phyloP scores from a whole-genome alignment of 108 stramenopile species.

The Cyclotella choctawhatcheeana region DNA sequence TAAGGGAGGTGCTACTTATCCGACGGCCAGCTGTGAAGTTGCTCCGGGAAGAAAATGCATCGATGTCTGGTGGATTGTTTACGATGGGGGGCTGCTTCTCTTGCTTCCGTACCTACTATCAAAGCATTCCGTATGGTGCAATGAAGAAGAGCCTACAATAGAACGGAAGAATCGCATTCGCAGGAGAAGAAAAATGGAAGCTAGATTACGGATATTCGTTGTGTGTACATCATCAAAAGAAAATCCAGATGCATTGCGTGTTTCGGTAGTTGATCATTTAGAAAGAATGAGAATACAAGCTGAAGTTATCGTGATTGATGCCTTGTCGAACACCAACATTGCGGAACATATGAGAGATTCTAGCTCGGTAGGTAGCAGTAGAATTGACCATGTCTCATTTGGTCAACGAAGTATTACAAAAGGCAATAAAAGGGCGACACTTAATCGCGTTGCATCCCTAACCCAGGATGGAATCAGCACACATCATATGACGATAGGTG shows the following conservation, averaged over 20 bases:
- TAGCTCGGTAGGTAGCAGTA: slow-evolving; percentile 28
- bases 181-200: slow-evolving; percentile 19
- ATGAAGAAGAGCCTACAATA: slow-evolving; percentile 1
- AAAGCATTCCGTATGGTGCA: slow-evolving; percentile 59
- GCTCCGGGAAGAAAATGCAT: slow-evolving; percentile 49
- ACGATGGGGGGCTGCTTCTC: slow-evolving; percentile 82
- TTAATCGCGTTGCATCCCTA: slow-evolving; percentile 38
- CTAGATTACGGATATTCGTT: slow-evolving; percentile 64
- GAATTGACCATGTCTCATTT: not conserved
- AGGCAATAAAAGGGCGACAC: slow-evolving; percentile 1
- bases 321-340: slow-evolving; percentile 40
- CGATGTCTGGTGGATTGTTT: slow-evolving; percentile 85
- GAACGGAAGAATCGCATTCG: slow-evolving; percentile 7
- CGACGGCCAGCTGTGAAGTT: slow-evolving; percentile 7
- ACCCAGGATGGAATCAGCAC: slow-evolving; percentile 44
- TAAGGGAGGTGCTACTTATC: slow-evolving; percentile 43
- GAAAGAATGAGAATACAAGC: slow-evolving; percentile 52
- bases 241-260: slow-evolving; percentile 41
- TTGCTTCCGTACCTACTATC: slow-evolving; percentile 74
- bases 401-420: not conserved
- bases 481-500: slow-evolving; percentile 52
- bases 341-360: slow-evolving; percentile 56
- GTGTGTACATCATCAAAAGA: slow-evolving; percentile 48
- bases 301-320: slow-evolving; percentile 51
- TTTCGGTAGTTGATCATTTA: slow-evolving; percentile 47